Conservation (phyloP, 257 asterid genomes). For the Cordia subcordata region DNA sequence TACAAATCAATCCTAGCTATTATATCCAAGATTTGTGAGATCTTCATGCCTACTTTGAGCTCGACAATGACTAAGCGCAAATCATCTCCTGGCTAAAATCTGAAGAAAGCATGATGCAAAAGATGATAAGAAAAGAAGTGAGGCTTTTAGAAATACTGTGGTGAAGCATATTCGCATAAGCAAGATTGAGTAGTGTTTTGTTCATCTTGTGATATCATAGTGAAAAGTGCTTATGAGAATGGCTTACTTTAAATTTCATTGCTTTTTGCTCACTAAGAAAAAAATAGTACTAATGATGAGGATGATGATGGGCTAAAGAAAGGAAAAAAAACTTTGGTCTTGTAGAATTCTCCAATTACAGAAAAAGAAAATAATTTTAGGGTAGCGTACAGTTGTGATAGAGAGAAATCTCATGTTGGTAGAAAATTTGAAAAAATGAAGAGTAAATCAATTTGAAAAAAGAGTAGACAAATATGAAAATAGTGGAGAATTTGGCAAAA, state of each 20-base stretch:
- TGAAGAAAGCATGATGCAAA: too few relatives aligned
- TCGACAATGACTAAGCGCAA: too few relatives aligned
- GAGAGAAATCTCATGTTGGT: background rate
- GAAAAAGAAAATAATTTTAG: conserved; percentile 39
- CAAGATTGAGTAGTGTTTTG: conserved; percentile 42
- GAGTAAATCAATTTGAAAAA: too few relatives aligned
- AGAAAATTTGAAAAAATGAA: too few relatives aligned
- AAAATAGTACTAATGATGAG: background rate
- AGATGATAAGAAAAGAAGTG: conserved; percentile 65
- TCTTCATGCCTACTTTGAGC: too few relatives aligned
- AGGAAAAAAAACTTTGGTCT: background rate
- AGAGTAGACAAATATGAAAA: too few relatives aligned
- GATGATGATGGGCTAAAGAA: background rate
- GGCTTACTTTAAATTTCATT: background rate
- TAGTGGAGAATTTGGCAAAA: too few relatives aligned
- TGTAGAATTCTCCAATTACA: conserved; percentile 17
- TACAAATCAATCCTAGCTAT: too few relatives aligned
- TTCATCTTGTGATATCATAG: too few relatives aligned
- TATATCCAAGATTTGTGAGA: too few relatives aligned
- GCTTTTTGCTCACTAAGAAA: background rate
- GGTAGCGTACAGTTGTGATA: conserved; percentile 38
- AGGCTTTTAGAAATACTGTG: conserved; percentile 59
- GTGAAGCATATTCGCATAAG: conserved; percentile 69
- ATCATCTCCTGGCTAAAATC: too few relatives aligned
- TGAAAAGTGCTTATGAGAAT: background rate